phyloP scores from a whole-genome alignment of 129 eudicot species.

The Tanacetum coccineum region DNA sequence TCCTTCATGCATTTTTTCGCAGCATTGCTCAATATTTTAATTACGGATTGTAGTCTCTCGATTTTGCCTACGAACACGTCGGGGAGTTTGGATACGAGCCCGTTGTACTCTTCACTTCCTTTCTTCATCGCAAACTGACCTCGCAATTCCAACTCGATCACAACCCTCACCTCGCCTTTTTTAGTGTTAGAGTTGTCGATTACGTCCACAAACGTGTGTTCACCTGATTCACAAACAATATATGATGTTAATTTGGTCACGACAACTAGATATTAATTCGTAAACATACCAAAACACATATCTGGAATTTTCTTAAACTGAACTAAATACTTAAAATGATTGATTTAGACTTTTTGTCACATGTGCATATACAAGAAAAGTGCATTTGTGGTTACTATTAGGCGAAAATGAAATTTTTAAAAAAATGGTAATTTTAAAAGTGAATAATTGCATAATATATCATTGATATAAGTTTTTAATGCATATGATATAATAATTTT shows the following conservation, averaged over 20 bases:
- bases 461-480: conserved; percentile 11
- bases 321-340: not conserved
- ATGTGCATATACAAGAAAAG: not conserved
- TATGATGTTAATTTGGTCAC: not conserved
- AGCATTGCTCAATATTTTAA: conserved; percentile 53
- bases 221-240: conserved; percentile 40
- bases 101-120: conserved; percentile 65
- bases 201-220: conserved; percentile 80
- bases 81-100: conserved; percentile 49
- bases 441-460: not conserved
- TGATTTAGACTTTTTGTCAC: conserved; percentile 9
- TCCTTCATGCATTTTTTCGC: conserved; percentile 79
- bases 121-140: conserved; percentile 82
- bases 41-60: conserved; percentile 45
- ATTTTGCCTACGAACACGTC: conserved; percentile 68
- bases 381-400: conserved; percentile 3
- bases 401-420: conserved; percentile 1
- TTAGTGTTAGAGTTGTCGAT: conserved; percentile 45
- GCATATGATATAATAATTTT: too few relatives aligned
- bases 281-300: not conserved
- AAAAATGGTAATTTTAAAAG: too few relatives aligned
- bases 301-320: not conserved
- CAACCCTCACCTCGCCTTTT: conserved; percentile 56
- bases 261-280: conserved; percentile 2
- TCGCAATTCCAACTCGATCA: conserved; percentile 66